These are phyloP conservation scores for Fraxinus albicans DNA, from an alignment of 305 asterid genomes.

Conservation along the genomic window DNA sequence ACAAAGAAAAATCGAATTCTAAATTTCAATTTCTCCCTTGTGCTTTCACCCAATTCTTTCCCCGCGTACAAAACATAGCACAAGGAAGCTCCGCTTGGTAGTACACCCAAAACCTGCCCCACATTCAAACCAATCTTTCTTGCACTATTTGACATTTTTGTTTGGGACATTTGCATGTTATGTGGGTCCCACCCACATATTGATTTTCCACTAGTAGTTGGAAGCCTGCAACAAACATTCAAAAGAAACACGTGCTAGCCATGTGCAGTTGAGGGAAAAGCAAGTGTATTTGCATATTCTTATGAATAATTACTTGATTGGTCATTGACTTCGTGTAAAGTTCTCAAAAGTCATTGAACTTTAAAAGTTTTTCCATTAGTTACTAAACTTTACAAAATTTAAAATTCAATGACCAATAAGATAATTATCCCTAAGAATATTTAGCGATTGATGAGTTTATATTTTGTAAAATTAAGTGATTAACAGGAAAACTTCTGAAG, in stretches of 20 bases:
- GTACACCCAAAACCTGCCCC: not conserved
- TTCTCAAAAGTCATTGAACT: too few species aligned
- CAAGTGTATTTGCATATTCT: not conserved
- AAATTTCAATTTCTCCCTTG: not conserved
- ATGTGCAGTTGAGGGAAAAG: not conserved
- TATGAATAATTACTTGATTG: too few species aligned
- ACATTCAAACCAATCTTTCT: not conserved
- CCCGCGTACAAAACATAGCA: not conserved
- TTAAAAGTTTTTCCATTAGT: too few species aligned
- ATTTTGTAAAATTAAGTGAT: too few species aligned
- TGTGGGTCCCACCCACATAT: not conserved
- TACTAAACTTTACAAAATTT: too few species aligned
- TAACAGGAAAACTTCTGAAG: too few species aligned
- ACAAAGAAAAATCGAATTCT: not conserved
- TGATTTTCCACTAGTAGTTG: not conserved
- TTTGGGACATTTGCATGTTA: not conserved
- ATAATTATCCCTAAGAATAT: too few species aligned
- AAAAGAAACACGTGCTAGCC: not conserved
- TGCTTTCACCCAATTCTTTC: not conserved
- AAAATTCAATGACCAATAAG: too few species aligned
- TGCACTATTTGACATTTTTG: not conserved
- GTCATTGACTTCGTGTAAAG: too few species aligned
- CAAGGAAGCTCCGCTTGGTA: not conserved
- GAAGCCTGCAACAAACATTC: not conserved
- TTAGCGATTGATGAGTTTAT: too few species aligned